A percentile compares a stretch with the other conserved stretches of the same genome.
These are phyloP conservation scores for Cairneyella variabilis DNA, from an alignment of 495 filamentous ascomycete species.

Conservation along the genomic window DNA sequence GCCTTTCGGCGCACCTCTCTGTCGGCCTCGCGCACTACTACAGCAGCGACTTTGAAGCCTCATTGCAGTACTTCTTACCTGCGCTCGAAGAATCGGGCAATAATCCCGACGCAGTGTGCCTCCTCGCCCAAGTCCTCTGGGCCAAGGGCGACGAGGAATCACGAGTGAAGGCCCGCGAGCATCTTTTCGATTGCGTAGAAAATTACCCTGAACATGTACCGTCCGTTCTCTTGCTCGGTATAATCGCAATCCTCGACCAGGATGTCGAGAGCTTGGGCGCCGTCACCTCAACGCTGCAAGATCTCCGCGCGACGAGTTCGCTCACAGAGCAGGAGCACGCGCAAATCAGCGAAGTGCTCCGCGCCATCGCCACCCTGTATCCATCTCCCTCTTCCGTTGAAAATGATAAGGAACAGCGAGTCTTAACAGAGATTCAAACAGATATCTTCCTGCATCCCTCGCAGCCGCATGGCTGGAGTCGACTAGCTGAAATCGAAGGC, in stretches of 20 bases:
- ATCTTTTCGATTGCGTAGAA: slow-evolving; percentile 75
- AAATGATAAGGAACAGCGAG: slow-evolving; percentile 29
- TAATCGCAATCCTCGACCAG: slow-evolving; percentile 74
- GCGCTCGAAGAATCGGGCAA: slow-evolving; percentile 75
- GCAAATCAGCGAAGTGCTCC: slow-evolving; percentile 42
- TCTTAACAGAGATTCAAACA: slow-evolving; percentile 53
- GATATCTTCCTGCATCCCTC: slow-evolving; percentile 76
- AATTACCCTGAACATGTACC: slow-evolving; percentile 67
- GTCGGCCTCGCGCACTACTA: slow-evolving; percentile 80
- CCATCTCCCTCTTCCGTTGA: too few species aligned
- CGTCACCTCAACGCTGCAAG: slow-evolving; percentile 71
- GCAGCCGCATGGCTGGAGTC: slow-evolving; percentile 72
- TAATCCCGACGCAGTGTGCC: slow-evolving; percentile 81
- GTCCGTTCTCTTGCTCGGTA: slow-evolving; percentile 73
- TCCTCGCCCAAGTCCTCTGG: slow-evolving; percentile 89
- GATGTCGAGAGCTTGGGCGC: slow-evolving; percentile 77
- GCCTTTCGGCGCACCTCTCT: slow-evolving; percentile 82
- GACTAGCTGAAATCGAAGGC: slow-evolving; percentile 48
- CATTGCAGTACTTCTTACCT: slow-evolving; percentile 74
- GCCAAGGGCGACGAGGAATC: slow-evolving; percentile 77
- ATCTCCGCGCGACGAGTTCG: slow-evolving; percentile 58
- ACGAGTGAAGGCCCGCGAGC: slow-evolving; percentile 67
- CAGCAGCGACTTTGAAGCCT: slow-evolving; percentile 52
- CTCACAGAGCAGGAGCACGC: slow-evolving; percentile 40
- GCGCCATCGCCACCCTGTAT: slow-evolving; percentile 38